A percentile compares a stretch with the other conserved stretches of the same genome.
phyloP scores from a whole-genome alignment of 768 basidiomycete genomes.

The Collybiopsis luxurians region DNA sequence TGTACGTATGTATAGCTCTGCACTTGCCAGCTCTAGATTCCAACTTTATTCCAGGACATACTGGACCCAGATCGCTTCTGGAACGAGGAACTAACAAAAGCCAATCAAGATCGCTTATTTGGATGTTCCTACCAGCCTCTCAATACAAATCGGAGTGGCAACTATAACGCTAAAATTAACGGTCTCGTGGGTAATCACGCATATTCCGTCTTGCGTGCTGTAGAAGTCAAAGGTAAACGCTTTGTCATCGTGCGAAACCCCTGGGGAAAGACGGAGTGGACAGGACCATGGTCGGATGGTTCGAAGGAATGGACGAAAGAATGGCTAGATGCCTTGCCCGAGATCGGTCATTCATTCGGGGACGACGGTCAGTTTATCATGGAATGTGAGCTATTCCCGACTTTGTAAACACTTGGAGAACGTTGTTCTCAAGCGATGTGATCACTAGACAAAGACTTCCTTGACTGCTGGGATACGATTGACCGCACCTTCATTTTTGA shows the following conservation, averaged over 20 bases:
- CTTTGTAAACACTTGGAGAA: too few relatives aligned
- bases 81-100: constrained; percentile 48
- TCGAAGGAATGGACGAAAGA: constrained; percentile 56
- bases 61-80: constrained; percentile 50
- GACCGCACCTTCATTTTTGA: constrained; percentile 48
- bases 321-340: constrained; percentile 42
- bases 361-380: constrained; percentile 54
- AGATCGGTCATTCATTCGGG: constrained; percentile 46
- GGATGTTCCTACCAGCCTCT: constrained; percentile 45
- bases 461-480: constrained; percentile 41
- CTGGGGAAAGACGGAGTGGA: constrained; percentile 12
- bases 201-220: constrained; percentile 45
- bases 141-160: constrained; percentile 29
- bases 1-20: constrained; percentile 17
- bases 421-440: not conserved
- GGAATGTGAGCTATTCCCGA: constrained; percentile 37
- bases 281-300: constrained; percentile 37
- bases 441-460: constrained; percentile 41
- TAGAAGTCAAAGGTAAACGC: constrained; percentile 41
- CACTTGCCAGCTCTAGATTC: not conserved
- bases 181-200: constrained; percentile 42
- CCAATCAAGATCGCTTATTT: constrained; percentile 51
- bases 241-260: constrained; percentile 49
- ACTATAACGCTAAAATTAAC: constrained; percentile 25
- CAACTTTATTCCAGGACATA: constrained; percentile 23